Percentiles rank a stretch among this genome's conserved stretches.
These are phyloP conservation scores for Trypanosoma melophagium DNA, from an alignment of 208 protist genomes.

Conservation along the genomic window DNA sequence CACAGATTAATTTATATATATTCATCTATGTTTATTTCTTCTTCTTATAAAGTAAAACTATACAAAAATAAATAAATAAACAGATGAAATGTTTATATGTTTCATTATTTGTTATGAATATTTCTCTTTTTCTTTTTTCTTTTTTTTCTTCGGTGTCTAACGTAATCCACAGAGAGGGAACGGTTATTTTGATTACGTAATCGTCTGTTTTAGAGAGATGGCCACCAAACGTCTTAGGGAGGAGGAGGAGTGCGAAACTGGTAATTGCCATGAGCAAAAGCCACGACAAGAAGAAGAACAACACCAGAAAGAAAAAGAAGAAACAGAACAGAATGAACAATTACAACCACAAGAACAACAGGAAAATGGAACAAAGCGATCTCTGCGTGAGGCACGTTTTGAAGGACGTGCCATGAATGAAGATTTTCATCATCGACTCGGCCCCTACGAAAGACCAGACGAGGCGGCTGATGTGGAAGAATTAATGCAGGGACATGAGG, in stretches of 20 bases:
- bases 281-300: no score
- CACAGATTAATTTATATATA: no score
- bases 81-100: no score
- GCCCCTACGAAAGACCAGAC: conserved; percentile 57
- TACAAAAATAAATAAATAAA: no score
- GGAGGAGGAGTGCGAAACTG: conserved; percentile 2
- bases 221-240: conserved; percentile 20
- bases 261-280: neutral
- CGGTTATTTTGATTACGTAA: neutral
- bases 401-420: conserved; percentile 48
- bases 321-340: neutral
- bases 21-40: no score
- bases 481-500: conserved; percentile 63
- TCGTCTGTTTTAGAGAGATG: neutral
- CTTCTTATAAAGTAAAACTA: no score
- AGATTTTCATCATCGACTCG: conserved; percentile 38
- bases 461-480: conserved; percentile 87
- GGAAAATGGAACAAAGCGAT: neutral
- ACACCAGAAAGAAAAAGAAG: neutral
- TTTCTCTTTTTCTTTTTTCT: no score
- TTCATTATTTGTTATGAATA: no score
- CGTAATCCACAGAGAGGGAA: neutral
- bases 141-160: no score
- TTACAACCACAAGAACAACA: neutral
- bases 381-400: conserved; percentile 69